Conservation (phyloP, 352 stramenopile species). For the Lagenidium sp. region DNA sequence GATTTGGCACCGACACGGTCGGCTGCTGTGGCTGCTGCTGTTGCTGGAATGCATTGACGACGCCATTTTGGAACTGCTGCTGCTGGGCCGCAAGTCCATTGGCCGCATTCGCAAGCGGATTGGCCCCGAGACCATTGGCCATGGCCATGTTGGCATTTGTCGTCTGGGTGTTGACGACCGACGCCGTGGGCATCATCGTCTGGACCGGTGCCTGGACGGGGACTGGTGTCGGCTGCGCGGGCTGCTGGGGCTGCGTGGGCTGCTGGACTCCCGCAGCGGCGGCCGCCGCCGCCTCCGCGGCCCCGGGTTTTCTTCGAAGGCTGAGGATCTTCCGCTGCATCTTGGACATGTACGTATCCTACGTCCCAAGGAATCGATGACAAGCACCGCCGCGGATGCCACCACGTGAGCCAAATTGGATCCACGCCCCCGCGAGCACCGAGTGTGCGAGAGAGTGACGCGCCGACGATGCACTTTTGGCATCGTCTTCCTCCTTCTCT, state of each 20-base stretch:
- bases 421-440: no score
- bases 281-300: no score
- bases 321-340: constrained; percentile 81
- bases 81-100: background rate
- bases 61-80: background rate
- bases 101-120: background rate
- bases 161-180: constrained; percentile 4
- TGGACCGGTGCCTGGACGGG: constrained; percentile 9
- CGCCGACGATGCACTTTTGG: no score
- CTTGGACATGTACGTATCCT: constrained; percentile 77
- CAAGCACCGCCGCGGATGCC: constrained; percentile 4
- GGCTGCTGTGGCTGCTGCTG: constrained; percentile 5
- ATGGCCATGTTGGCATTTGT: constrained; percentile 16
- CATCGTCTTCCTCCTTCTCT: background rate
- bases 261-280: no score
- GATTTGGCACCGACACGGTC: background rate
- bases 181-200: constrained; percentile 4
- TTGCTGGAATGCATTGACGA: constrained; percentile 4
- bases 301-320: constrained; percentile 69
- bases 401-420: background rate
- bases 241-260: constrained; percentile 16
- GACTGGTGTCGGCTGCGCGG: no score
- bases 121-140: background rate
- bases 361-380: background rate
- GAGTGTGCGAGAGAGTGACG: background rate